These are phyloP conservation scores for Phragmites australis DNA, from an alignment of 176 grass and related monocot species.

Conservation along the genomic window DNA sequence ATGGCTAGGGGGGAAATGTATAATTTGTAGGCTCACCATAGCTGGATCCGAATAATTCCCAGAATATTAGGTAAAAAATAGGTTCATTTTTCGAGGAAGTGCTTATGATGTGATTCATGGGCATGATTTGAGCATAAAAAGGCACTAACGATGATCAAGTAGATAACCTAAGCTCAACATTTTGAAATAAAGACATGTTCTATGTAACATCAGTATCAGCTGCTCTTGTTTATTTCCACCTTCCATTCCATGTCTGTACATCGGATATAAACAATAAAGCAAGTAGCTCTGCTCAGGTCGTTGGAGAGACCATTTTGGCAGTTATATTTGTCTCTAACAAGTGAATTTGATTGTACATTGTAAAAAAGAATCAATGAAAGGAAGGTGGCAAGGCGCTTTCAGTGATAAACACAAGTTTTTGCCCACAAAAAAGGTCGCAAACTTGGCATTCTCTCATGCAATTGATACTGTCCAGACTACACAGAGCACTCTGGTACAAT, in stretches of 20 bases:
- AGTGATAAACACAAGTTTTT: neutral
- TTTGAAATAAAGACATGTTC: neutral
- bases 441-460: constrained; percentile 35
- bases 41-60: constrained; percentile 2
- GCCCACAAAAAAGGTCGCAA: constrained; percentile 17
- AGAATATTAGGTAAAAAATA: constrained; percentile 8
- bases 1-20: neutral
- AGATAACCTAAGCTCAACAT: constrained; percentile 3
- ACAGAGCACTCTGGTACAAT: constrained; percentile 34
- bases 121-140: neutral
- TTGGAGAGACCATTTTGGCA: neutral
- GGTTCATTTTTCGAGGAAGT: too few relatives aligned
- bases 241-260: neutral
- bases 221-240: constrained; percentile 2
- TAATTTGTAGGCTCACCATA: neutral
- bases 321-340: neutral
- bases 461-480: constrained; percentile 30
- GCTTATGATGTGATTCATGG: too few relatives aligned
- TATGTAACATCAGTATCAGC: neutral
- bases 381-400: neutral
- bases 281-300: neutral
- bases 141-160: neutral
- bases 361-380: neutral
- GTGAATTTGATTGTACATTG: constrained; percentile 5
- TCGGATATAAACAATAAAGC: neutral